phyloP scores from a whole-genome alignment of 495 filamentous ascomycete genomes.

The Annulohypoxylon stygium region DNA sequence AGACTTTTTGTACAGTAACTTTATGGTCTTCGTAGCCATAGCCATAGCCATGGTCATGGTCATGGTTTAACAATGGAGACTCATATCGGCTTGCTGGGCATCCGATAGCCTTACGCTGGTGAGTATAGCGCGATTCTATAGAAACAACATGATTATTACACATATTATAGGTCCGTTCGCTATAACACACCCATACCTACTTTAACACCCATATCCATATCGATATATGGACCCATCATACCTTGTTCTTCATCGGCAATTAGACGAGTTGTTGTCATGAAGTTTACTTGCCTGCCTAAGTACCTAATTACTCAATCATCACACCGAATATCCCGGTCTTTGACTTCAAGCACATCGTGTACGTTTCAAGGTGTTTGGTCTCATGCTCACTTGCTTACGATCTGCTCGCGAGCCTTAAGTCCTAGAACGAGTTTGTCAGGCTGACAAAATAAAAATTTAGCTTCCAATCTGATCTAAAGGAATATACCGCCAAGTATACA shows the following conservation, averaged over 20 bases:
- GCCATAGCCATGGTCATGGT: not conserved
- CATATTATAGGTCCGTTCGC: conserved; percentile 1
- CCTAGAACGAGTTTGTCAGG: conserved; percentile 6
- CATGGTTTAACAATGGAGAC: not conserved
- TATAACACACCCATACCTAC: not conserved
- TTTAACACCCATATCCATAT: too few species aligned
- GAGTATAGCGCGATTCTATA: not conserved
- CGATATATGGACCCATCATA: too few species aligned
- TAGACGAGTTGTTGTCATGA: not conserved
- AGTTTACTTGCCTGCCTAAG: not conserved
- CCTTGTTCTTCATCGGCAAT: not conserved
- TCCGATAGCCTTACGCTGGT: not conserved
- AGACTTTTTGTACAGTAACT: not conserved
- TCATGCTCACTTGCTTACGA: conserved; percentile 13
- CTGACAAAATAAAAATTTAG: conserved; percentile 5
- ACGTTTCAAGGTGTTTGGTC: conserved; percentile 8
- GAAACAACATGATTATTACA: not conserved
- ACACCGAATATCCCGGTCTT: not conserved
- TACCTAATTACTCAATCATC: not conserved
- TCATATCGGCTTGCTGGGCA: not conserved
- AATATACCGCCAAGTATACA: conserved; percentile 21
- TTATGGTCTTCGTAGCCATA: not conserved
- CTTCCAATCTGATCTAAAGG: not conserved
- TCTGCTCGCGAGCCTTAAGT: not conserved
- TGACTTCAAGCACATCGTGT: conserved; percentile 13